phyloP scores from a whole-genome alignment of 192 early-diverging fungal genomes.

The Neocallimastix lanati region DNA sequence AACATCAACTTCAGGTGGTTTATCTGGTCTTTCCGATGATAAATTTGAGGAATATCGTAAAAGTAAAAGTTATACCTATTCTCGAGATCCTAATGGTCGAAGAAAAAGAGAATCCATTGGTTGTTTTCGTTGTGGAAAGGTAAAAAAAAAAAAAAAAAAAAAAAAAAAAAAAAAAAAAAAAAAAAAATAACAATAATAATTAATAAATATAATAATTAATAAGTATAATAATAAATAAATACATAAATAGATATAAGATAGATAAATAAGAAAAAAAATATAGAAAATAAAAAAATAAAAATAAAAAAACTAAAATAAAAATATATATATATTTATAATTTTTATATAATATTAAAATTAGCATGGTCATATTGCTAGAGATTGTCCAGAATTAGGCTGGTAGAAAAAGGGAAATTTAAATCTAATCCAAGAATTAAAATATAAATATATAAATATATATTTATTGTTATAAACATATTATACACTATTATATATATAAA shows the following conservation, averaged over 20 bases:
- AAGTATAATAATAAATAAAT: too few species aligned
- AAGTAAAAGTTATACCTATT: not conserved
- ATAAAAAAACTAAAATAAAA: too few species aligned
- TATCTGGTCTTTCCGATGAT: not conserved
- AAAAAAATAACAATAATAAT: not conserved
- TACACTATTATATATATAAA: too few species aligned
- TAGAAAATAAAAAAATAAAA: too few species aligned
- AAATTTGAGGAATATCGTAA: not conserved
- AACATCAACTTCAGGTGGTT: not conserved
- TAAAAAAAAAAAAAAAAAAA: not conserved
- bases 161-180: constrained; percentile 7
- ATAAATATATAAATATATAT: too few species aligned
- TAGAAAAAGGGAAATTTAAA: too few species aligned
- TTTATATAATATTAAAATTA: too few species aligned
- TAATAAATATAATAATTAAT: not conserved
- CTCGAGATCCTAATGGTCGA: not conserved
- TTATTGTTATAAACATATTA: too few species aligned
- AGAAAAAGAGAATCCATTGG: constrained; percentile 15
- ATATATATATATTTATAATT: too few species aligned
- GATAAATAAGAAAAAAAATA: too few species aligned
- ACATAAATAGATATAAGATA: too few species aligned
- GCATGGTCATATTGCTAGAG: not conserved
- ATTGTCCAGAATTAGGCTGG: not conserved
- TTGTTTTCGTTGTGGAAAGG: not conserved
- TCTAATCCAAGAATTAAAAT: too few species aligned